Percentiles rank a stretch among this genome's conserved stretches.
These are phyloP conservation scores for Candida suzukii DNA, from an alignment of 805 yeast species.

Conservation along the genomic window DNA sequence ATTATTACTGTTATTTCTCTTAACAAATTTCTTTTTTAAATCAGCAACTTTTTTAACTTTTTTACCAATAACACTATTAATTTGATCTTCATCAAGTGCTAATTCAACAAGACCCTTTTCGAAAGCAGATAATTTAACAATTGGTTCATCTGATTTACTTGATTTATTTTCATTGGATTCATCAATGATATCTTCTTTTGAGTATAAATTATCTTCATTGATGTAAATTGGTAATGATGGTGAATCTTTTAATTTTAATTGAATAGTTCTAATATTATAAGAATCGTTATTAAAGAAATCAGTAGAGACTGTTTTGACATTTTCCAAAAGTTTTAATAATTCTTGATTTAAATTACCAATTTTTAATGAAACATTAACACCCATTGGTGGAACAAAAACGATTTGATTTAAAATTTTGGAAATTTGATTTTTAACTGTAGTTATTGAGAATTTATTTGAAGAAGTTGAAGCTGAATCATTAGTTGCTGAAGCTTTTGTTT, in stretches of 20 bases:
- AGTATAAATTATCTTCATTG: constrained; percentile 42
- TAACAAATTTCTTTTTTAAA: constrained; percentile 8
- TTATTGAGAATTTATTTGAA: constrained; percentile 33
- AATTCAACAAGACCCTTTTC: constrained; percentile 77
- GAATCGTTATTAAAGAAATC: constrained; percentile 30
- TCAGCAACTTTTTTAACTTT: constrained; percentile 35
- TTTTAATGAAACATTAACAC: constrained; percentile 57
- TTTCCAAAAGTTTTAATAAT: constrained; percentile 47
- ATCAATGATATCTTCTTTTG: constrained; percentile 41
- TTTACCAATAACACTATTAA: constrained; percentile 53
- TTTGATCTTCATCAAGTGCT: constrained; percentile 69
- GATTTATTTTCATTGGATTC: constrained; percentile 21
- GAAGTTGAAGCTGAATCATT: no score
- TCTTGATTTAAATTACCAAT: constrained; percentile 51
- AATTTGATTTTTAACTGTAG: constrained; percentile 52
- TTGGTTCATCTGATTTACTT: constrained; percentile 18
- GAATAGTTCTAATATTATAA: constrained; percentile 46
- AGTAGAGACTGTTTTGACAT: constrained; percentile 49
- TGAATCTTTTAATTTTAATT: constrained; percentile 60
- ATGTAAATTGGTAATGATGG: constrained; percentile 83
- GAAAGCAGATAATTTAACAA: constrained; percentile 47
- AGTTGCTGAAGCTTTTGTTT: constrained; percentile 35
- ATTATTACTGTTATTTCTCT: background rate
- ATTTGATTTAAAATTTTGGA: constrained; percentile 52
- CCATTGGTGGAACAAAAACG: constrained; percentile 62